A percentile compares a stretch with the other conserved stretches of the same genome.
phyloP scores from a whole-genome alignment of 2,329 filamentous ascomycete genomes.

The Colletotrichum sp. region DNA sequence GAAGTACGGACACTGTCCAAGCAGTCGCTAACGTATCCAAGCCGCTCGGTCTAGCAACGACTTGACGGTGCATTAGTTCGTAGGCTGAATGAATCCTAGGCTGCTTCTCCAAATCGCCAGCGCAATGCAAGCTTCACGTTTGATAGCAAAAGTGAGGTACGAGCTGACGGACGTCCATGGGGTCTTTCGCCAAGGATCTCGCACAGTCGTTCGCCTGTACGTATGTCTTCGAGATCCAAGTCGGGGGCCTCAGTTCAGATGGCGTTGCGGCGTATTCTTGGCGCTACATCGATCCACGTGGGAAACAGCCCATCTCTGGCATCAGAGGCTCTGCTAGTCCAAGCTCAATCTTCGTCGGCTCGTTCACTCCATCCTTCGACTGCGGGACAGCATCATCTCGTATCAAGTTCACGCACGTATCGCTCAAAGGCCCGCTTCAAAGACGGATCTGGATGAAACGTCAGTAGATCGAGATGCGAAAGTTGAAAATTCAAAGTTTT shows the following conservation, averaged over 20 bases:
- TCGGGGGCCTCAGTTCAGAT: slow-evolving; percentile 13
- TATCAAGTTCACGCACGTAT: background rate
- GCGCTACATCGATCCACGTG: slow-evolving; percentile 1
- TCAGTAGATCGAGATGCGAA: slow-evolving; percentile 4
- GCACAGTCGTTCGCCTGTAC: background rate
- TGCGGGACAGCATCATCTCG: background rate
- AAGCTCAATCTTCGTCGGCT: background rate
- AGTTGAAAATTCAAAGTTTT: background rate
- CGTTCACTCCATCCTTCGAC: background rate
- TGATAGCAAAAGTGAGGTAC: background rate
- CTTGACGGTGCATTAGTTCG: background rate
- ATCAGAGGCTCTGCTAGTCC: background rate
- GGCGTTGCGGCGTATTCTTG: slow-evolving; percentile 4
- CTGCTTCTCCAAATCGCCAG: background rate
- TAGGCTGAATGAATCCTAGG: background rate
- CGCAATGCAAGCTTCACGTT: background rate
- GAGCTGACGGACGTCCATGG: background rate
- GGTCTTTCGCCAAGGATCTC: background rate
- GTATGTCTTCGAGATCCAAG: background rate
- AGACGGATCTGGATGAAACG: slow-evolving; percentile 4
- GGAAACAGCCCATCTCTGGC: background rate
- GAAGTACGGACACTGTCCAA: background rate
- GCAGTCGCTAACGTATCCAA: background rate
- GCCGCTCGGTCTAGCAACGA: background rate
- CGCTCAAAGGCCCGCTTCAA: background rate